Base-by-base conservation (phyloP, 1,284 basidiomycete genomes). In the Trichosporon sp. region DNA sequence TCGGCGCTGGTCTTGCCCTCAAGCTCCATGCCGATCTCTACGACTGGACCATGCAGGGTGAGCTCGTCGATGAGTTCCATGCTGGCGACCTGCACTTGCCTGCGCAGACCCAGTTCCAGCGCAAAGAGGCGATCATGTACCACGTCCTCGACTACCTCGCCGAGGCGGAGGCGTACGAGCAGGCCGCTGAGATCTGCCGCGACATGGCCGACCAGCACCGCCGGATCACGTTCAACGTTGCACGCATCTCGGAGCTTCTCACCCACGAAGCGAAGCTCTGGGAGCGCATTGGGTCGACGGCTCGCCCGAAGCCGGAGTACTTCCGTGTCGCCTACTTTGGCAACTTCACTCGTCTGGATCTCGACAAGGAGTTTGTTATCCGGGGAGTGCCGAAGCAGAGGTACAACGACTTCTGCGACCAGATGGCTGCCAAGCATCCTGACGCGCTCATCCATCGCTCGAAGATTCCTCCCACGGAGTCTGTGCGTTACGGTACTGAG, bases 141-240 rank as follows among this genome's bases (percentile, higher is more conserved):
- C 85, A 94, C 69, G 93, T 93, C 72, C 86, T 96, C 54, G 93
- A 95, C 80, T 94, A 94, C 78, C 88, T 95, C 21, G 93, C 92
- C 68, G 93, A 94, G 83, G 96, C 96, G 1, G 94, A 96, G 79
- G 95, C 96, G 3, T 98, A 94, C 89, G 96, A 99, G 84, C 91
- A 89, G 69, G 95, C 94, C 1, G 90, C 97, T 67, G 92, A 94
- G 73, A 92, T 98, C 69, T 97, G 94, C 85, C 92, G 93, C 84
- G 95, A 96, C 77, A 85, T 97, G 11, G 90, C 90, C 11, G 88
- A 87, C 72, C 93, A 96, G 78, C 94, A 97, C 83, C 88, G 91
- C 8, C 90, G 90, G 78, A 87, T 92, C 43, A 95, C 94, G 1
- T 97, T 92, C 85, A 92, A 96, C 81, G 95, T 97, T 75, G 87